Evolutionary conservation across 257 asterid genomes (phyloP).

Genomic region (Scutellaria barbata): DNA sequence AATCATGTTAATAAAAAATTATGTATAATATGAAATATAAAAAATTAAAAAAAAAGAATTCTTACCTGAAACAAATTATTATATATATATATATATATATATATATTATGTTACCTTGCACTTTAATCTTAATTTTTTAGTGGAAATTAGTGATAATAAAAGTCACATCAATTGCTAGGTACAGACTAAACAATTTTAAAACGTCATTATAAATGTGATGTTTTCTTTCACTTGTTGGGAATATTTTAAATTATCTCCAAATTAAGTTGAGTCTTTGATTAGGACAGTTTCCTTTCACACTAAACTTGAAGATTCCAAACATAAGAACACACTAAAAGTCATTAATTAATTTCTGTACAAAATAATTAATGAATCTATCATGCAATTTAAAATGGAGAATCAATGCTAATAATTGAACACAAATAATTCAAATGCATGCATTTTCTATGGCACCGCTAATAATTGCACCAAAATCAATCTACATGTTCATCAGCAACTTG

Average conservation of each 20-base stretch:
- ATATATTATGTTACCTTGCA: no score
- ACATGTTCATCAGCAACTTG: neutral
- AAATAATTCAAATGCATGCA: conserved; percentile 19
- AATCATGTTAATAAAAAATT: no score
- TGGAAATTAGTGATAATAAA: neutral
- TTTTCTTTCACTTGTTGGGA: neutral
- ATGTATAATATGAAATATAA: no score
- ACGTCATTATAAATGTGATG: no score
- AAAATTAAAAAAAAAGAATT: no score
- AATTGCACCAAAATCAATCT: conserved; percentile 25
- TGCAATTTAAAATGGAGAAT: neutral
- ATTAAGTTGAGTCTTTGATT: neutral
- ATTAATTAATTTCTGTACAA: neutral
- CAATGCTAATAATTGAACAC: conserved; percentile 33
- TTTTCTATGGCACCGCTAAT: conserved; percentile 10
- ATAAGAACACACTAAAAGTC: conserved; percentile 4
- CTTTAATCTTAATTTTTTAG: no score
- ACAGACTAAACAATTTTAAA: neutral
- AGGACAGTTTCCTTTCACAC: conserved; percentile 15
- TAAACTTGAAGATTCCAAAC: conserved; percentile 23
- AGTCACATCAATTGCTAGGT: neutral
- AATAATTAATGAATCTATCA: neutral
- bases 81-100: no score
- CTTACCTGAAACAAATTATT: no score
- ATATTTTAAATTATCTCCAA: neutral